Base-by-base conservation (phyloP, 2,329 filamentous ascomycete species). In the Fusarium udum region DNA sequence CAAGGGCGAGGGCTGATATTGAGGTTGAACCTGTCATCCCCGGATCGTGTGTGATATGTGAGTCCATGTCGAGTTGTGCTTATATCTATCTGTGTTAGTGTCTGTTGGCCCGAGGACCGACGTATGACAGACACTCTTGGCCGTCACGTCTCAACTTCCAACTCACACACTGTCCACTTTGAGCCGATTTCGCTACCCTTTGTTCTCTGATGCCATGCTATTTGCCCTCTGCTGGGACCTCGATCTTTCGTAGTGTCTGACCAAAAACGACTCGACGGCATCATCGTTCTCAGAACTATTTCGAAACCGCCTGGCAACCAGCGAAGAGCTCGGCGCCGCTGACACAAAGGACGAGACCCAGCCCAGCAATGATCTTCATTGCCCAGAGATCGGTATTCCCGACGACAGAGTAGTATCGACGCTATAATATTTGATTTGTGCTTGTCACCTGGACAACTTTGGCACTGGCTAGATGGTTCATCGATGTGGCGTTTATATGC, bases 371-470 rank as follows among this genome's bases (percentile, higher is more conserved):
- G 67, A 74, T 74, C 60, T 72, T 72, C 67, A 58, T 62, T 56
- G 52, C 60, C 60, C 48, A 66, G 53, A 72, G 71, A 62, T 74
- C 72, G 72, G 72, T 74, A 72, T 72, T 74, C 49, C 71, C 71
- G 72, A 63, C 67, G 60, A 66, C 39, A 43, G 46, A 65, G 52
- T 68, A 51, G 53, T 59, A 45, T 61, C 26, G 61, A 58, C 61
- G 53, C 51, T 72, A 61, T 43, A 60, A 57, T 66, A 56, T 72
- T 65, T 59, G 69, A 55, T 51, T 75, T 72, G 60, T 69, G 37
- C 42, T 72, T 58, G 52, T 74, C 72, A 74, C 72, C 72, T 74
- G 68, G 72, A 72, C 72, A 63, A 74, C 72, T 72, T 74, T 72
- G 61, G 49, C n/a, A 60, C 60, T 72, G 60, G 56, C 61, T 52